Percentiles rank a stretch among this genome's conserved stretches.
Conservation (phyloP, 2,329 filamentous ascomycete genomes). For the Claviceps humidiphila region DNA sequence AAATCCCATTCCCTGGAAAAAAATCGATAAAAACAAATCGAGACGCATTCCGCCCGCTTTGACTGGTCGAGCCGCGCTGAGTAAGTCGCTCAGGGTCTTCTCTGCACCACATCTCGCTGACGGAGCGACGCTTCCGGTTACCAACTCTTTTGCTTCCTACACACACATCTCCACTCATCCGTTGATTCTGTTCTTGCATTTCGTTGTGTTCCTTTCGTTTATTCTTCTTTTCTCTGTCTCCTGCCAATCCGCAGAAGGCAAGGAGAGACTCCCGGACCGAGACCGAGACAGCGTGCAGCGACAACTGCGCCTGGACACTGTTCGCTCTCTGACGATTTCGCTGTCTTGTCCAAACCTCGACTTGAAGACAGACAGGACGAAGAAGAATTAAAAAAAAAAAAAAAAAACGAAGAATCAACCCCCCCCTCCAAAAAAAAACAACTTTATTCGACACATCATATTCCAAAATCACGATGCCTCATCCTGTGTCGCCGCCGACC, state of each 20-base stretch:
- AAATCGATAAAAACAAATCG: background rate
- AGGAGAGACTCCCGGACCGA: background rate
- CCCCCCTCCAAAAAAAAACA: background rate
- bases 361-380: background rate
- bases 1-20: background rate
- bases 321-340: background rate
- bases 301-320: background rate
- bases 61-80: background rate
- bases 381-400: background rate
- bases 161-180: background rate
- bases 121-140: background rate
- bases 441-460: background rate
- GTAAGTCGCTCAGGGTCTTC: background rate
- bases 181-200: background rate
- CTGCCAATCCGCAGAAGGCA: background rate
- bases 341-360: background rate
- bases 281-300: background rate
- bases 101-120: background rate
- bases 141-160: background rate
- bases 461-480: constrained; percentile 27
- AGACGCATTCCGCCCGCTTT: too few species aligned
- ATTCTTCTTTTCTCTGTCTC: background rate
- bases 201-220: background rate
- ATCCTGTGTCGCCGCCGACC: constrained; percentile 34
- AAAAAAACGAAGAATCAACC: background rate